A percentile compares a stretch with the other conserved stretches of the same genome.
Evolutionary conservation across 805 yeast genomes (phyloP).

Genomic region (Cyberlindnera japonica): DNA sequence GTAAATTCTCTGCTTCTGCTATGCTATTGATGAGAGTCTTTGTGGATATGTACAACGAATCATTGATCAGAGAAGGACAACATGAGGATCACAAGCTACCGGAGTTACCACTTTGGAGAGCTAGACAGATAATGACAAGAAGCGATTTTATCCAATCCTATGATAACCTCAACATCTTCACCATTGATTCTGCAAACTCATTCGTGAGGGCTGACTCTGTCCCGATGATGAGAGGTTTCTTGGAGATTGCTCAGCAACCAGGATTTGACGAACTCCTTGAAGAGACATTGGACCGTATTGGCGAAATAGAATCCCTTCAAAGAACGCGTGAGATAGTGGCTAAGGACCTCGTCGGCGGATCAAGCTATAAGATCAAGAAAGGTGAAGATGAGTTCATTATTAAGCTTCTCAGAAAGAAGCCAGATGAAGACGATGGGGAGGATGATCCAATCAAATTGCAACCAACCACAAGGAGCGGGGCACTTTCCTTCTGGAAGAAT

Average conservation of each 20-base stretch:
- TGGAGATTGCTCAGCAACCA: conserved; percentile 68
- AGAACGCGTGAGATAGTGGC: conserved; percentile 73
- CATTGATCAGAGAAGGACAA: conserved; percentile 1
- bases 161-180: conserved; percentile 74
- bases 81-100: conserved; percentile 54
- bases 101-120: conserved; percentile 76
- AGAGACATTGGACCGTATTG: conserved; percentile 64
- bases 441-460: conserved; percentile 26
- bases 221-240: conserved; percentile 87
- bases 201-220: conserved; percentile 77
- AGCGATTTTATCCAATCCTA: conserved; percentile 73
- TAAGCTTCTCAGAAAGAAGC: conserved; percentile 12
- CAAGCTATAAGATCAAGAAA: conserved; percentile 35
- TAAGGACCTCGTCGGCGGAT: conserved; percentile 61
- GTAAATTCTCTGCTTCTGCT: conserved; percentile 71
- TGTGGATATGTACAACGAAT: conserved; percentile 56
- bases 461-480: conserved; percentile 27
- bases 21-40: conserved; percentile 68
- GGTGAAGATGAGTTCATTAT: conserved; percentile 13
- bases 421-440: conserved; percentile 19
- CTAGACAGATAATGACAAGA: conserved; percentile 81
- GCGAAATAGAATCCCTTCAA: conserved; percentile 71
- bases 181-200: conserved; percentile 64
- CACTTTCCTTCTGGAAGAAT: conserved; percentile 24
- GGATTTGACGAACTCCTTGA: conserved; percentile 64